phyloP scores from a whole-genome alignment of 441 rosid genomes.

The Lepidium campestre region DNA sequence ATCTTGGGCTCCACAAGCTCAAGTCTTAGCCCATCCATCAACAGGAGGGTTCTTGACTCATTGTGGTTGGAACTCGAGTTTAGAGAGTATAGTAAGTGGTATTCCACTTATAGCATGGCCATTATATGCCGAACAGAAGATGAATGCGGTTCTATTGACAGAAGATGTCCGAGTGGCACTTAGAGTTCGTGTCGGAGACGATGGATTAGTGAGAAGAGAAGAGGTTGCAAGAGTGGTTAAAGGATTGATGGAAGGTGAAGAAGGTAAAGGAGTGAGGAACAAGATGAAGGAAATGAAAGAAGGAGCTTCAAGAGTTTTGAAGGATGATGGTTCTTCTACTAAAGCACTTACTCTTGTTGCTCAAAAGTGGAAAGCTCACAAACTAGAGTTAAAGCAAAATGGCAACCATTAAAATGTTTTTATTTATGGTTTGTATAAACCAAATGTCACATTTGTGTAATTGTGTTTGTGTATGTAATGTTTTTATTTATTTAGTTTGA shows the following conservation, averaged over 20 bases:
- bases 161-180: constrained; percentile 28
- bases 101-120: constrained; percentile 39
- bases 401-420: constrained; percentile 1
- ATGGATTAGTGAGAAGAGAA: constrained; percentile 26
- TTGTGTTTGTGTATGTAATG: neutral
- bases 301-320: constrained; percentile 24
- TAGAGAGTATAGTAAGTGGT: constrained; percentile 34
- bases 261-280: constrained; percentile 23
- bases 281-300: constrained; percentile 25
- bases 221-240: constrained; percentile 29
- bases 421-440: neutral
- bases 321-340: constrained; percentile 32
- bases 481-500: neutral
- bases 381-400: constrained; percentile 8
- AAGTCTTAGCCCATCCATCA: constrained; percentile 29
- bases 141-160: constrained; percentile 28
- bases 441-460: neutral
- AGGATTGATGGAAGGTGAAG: constrained; percentile 37
- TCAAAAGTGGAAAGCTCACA: constrained; percentile 24
- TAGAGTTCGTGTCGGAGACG: constrained; percentile 14
- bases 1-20: constrained; percentile 36
- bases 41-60: constrained; percentile 38
- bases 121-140: constrained; percentile 34
- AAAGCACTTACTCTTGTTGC: constrained; percentile 25
- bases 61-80: constrained; percentile 40